Percentiles rank a stretch among this genome's conserved stretches.
These are phyloP conservation scores for Penicillium salamii DNA, from an alignment of 495 filamentous ascomycete species.

Conservation along the genomic window DNA sequence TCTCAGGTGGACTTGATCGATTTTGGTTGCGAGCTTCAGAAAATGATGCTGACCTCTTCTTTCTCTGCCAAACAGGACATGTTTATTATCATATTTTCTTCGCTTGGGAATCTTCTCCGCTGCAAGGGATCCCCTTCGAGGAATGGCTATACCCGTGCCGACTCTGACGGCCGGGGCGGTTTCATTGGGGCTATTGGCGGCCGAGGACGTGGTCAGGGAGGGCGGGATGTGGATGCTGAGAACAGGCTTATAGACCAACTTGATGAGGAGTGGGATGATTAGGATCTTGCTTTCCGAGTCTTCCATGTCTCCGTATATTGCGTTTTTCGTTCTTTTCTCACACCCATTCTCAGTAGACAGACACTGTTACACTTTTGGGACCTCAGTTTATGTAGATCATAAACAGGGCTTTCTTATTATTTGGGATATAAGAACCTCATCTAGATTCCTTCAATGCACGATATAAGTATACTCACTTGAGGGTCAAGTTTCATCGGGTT, in stretches of 20 bases:
- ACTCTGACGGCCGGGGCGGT: slow-evolving; percentile 22
- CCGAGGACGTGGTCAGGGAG: slow-evolving; percentile 36
- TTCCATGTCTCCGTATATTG: neutral
- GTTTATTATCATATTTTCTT: slow-evolving; percentile 74
- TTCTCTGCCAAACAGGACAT: slow-evolving; percentile 60
- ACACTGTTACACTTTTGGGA: neutral
- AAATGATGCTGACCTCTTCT: slow-evolving; percentile 14
- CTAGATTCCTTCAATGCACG: too few species aligned
- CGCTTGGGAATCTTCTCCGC: slow-evolving; percentile 66
- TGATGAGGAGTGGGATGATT: slow-evolving; percentile 79
- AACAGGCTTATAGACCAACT: slow-evolving; percentile 94
- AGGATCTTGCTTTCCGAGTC: neutral
- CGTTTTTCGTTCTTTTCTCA: neutral
- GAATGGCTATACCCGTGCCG: slow-evolving; percentile 58
- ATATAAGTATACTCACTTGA: too few species aligned
- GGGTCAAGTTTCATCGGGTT: too few species aligned
- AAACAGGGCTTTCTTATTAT: too few species aligned
- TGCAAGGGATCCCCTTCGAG: slow-evolving; percentile 30
- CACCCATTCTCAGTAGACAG: neutral
- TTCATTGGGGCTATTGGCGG: slow-evolving; percentile 38
- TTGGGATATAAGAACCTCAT: too few species aligned
- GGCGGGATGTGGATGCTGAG: slow-evolving; percentile 69
- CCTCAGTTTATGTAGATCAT: too few species aligned
- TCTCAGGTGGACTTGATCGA: neutral
- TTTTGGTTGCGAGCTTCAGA: neutral